Percentiles rank a stretch among this genome's conserved stretches.
Evolutionary conservation across 305 asterid genomes (phyloP).

Genomic region (Fraxinus xanthoxyloides): DNA sequence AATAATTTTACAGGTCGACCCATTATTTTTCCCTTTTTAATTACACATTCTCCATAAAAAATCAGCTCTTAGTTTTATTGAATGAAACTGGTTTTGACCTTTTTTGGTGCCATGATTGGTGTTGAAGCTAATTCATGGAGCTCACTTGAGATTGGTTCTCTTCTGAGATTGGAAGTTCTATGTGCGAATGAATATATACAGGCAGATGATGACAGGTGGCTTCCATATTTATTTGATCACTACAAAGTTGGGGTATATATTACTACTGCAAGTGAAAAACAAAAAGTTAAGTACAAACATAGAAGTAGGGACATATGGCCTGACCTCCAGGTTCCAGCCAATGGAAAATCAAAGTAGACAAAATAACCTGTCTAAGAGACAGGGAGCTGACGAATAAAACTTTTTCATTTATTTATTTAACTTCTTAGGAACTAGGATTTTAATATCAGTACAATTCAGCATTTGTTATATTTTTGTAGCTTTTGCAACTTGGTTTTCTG

Average conservation of each 20-base stretch:
- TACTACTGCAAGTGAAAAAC: background rate
- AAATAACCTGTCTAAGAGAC: background rate
- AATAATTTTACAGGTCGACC: background rate
- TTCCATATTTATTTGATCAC: background rate
- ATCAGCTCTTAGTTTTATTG: background rate
- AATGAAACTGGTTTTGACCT: background rate
- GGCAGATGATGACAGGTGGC: background rate
- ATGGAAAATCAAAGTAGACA: background rate
- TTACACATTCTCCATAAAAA: background rate
- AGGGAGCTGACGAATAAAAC: background rate
- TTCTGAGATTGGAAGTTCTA: background rate
- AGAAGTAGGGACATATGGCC: background rate
- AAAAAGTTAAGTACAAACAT: background rate
- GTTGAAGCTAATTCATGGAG: background rate
- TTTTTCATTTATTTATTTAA: background rate
- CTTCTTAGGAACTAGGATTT: background rate
- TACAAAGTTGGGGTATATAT: background rate
- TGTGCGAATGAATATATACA: background rate
- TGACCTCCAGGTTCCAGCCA: background rate
- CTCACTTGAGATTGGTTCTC: background rate
- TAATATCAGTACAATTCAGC: background rate
- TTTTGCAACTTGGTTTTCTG: conserved; percentile 2
- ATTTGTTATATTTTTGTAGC: background rate
- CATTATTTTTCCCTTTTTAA: background rate
- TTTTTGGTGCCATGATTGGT: background rate